Evolutionary conservation across 2,329 filamentous ascomycete genomes (phyloP).

Genomic region (Ophiostoma sp.): DNA sequence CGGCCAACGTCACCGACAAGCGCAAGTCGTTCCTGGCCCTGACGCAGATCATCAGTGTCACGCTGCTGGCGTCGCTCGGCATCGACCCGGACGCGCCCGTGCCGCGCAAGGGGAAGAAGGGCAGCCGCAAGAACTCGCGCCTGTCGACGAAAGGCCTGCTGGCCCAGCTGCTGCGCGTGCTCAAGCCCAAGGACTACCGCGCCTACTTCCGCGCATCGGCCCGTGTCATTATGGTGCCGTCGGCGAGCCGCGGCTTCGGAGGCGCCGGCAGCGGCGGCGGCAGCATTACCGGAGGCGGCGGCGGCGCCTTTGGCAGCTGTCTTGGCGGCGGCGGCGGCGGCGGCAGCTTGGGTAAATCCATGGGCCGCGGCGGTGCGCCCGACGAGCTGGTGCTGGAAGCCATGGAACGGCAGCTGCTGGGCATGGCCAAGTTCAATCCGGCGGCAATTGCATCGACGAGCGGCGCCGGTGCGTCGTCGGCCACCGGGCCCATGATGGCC

Average conservation of each 20-base stretch:
- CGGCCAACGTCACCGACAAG: constrained; percentile 25
- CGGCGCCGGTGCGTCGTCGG: not conserved
- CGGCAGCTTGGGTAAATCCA: constrained; percentile 7
- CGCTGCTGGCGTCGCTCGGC: constrained; percentile 20
- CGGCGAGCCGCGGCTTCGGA: not conserved
- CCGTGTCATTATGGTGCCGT: constrained; percentile 27
- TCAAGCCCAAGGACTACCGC: constrained; percentile 29
- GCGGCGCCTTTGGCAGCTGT: not conserved
- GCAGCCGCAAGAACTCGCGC: constrained; percentile 1
- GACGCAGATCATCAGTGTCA: constrained; percentile 24
- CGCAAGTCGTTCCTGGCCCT: constrained; percentile 26
- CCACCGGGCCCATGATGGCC: constrained; percentile 24
- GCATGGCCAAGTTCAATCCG: constrained; percentile 25
- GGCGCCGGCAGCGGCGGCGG: constrained; percentile 11
- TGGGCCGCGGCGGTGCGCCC: constrained; percentile 14
- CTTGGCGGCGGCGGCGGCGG: not conserved
- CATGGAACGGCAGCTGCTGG: constrained; percentile 27
- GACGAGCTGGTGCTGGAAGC: constrained; percentile 27
- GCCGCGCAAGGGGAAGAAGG: not conserved
- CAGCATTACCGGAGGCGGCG: not conserved
- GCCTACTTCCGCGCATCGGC: constrained; percentile 27
- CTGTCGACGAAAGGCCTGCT: constrained; percentile 26
- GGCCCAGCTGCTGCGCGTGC: constrained; percentile 25
- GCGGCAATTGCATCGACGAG: not conserved
- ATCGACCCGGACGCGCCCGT: constrained; percentile 17